Evolutionary conservation across 1,284 basidiomycete genomes (phyloP).

Genomic region (Cryptococcus depauperatus): DNA sequence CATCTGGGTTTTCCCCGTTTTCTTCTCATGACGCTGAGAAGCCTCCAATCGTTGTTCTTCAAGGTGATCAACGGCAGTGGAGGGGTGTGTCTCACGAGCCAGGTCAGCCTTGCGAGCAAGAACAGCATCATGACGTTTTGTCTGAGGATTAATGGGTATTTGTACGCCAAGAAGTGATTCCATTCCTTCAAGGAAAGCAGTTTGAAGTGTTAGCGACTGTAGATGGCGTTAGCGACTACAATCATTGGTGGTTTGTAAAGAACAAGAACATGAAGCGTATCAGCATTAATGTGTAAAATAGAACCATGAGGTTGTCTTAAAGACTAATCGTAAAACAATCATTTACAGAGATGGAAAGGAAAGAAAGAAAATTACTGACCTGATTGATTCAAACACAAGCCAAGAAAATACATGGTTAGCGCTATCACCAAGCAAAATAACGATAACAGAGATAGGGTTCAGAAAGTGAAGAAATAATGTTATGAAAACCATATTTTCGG

Average conservation of each 20-base stretch:
- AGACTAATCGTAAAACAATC: constrained; percentile 46
- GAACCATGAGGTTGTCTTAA: constrained; percentile 46
- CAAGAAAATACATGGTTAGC: constrained; percentile 18
- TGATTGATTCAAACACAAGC: constrained; percentile 11
- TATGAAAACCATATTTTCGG: constrained; percentile 41
- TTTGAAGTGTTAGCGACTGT: constrained; percentile 35
- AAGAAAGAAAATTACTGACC: constrained; percentile 30
- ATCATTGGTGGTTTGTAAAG: not conserved
- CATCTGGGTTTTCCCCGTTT: too few species aligned
- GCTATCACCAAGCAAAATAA: not conserved
- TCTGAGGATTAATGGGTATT: constrained; percentile 14
- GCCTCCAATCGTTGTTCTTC: constrained; percentile 36
- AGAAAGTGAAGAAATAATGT: constrained; percentile 46
- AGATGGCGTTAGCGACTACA: constrained; percentile 7
- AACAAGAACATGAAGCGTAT: constrained; percentile 14
- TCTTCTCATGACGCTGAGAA: too few species aligned
- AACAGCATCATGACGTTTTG: constrained; percentile 14
- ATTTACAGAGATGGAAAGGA: constrained; percentile 22
- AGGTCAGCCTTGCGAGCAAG: constrained; percentile 21
- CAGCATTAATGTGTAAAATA: constrained; percentile 45
- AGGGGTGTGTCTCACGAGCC: constrained; percentile 25
- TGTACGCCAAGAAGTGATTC: constrained; percentile 36
- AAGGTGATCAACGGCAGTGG: constrained; percentile 27
- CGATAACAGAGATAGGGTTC: constrained; percentile 18
- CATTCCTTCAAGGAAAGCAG: constrained; percentile 38